These are phyloP conservation scores for Scheffersomyces amazonensis DNA, from an alignment of 805 yeast species.

Conservation along the genomic window DNA sequence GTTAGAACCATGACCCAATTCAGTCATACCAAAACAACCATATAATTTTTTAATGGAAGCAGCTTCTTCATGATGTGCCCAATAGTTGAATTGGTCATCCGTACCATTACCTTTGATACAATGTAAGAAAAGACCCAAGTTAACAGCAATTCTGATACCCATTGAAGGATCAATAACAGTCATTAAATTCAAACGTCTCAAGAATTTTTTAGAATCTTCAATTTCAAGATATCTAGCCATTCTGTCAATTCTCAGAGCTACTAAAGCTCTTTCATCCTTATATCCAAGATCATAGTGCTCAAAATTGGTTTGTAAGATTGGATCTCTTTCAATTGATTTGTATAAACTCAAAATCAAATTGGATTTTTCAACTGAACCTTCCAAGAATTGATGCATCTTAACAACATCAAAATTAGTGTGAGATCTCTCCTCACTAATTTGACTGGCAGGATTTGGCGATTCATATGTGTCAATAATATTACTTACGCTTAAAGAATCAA, in stretches of 20 bases:
- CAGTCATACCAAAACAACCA: slow-evolving; percentile 66
- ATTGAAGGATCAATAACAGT: slow-evolving; percentile 75
- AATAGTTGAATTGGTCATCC: slow-evolving; percentile 73
- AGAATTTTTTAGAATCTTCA: slow-evolving; percentile 44
- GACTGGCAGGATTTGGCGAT: slow-evolving; percentile 16
- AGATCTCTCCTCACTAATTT: slow-evolving; percentile 24
- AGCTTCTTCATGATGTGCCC: slow-evolving; percentile 75
- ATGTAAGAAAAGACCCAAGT: slow-evolving; percentile 77
- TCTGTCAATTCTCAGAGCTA: slow-evolving; percentile 61
- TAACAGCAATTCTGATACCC: slow-evolving; percentile 83
- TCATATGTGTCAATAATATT: too few species aligned
- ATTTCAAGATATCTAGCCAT: slow-evolving; percentile 60
- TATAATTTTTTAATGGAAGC: slow-evolving; percentile 52
- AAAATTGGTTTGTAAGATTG: slow-evolving; percentile 53
- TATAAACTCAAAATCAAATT: slow-evolving; percentile 45
- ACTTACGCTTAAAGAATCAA: too few species aligned
- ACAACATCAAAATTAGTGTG: slow-evolving; percentile 28
- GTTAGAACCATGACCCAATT: slow-evolving; percentile 62
- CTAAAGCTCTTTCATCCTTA: slow-evolving; percentile 53
- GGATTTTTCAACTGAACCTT: slow-evolving; percentile 41
- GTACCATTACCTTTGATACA: slow-evolving; percentile 89
- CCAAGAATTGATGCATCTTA: slow-evolving; percentile 41
- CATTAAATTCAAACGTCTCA: slow-evolving; percentile 55
- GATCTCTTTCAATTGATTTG: slow-evolving; percentile 66
- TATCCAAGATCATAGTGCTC: slow-evolving; percentile 58